These are phyloP conservation scores for Saxophila tyrrhenica DNA, from an alignment of 495 filamentous ascomycete species.

Conservation along the genomic window DNA sequence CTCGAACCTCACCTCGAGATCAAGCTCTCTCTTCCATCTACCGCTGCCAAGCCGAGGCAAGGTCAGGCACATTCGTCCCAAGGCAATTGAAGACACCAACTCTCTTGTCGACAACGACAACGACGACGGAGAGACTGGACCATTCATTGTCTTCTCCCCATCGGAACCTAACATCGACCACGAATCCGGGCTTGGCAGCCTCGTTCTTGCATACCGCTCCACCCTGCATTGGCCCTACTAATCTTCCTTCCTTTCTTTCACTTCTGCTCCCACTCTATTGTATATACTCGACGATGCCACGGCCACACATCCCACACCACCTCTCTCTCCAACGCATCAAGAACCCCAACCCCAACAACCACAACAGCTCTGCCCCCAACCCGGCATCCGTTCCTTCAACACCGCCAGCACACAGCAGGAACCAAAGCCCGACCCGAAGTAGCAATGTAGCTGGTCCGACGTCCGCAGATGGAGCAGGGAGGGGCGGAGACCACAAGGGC, in stretches of 20 bases:
- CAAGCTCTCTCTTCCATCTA: too few relatives aligned
- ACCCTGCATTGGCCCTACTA: not conserved
- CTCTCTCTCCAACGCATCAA: conserved; percentile 11
- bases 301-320: conserved; percentile 15
- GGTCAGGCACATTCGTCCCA: too few relatives aligned
- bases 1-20: too few relatives aligned
- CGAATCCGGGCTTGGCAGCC: not conserved
- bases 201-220: not conserved
- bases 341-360: not conserved
- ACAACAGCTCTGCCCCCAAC: not conserved
- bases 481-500: conserved; percentile 10
- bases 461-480: not conserved
- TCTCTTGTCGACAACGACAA: too few relatives aligned
- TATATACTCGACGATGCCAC: conserved; percentile 5
- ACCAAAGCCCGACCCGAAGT: not conserved
- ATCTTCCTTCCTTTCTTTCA: not conserved
- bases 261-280: too few relatives aligned
- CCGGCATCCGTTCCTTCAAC: conserved; percentile 4
- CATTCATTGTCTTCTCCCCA: not conserved
- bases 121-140: too few relatives aligned
- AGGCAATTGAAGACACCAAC: too few relatives aligned
- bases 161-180: too few relatives aligned
- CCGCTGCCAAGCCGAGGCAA: not conserved
- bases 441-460: not conserved
- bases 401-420: conserved; percentile 1